Evolutionary conservation across 2,329 filamentous ascomycete genomes (phyloP).

Genomic region (Epichloe bromicola): DNA sequence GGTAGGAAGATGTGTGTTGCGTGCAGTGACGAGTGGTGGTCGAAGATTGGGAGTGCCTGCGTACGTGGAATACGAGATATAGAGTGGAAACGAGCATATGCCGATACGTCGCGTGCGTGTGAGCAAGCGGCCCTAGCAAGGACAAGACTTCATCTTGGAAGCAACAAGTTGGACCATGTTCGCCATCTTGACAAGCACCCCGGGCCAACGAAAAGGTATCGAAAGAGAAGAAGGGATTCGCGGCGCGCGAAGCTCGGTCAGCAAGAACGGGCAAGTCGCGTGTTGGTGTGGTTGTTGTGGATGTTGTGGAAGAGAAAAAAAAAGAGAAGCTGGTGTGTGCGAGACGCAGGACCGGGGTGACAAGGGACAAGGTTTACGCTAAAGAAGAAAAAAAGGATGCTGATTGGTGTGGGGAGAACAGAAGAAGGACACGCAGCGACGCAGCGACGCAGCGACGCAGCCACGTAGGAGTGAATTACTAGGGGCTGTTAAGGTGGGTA

Average conservation of each 20-base stretch:
- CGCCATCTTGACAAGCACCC: conserved; percentile 11
- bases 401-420: no score
- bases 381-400: neutral
- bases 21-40: neutral
- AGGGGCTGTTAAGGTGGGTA: no score
- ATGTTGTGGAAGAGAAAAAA: neutral
- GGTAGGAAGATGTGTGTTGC: neutral
- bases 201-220: neutral
- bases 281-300: conserved; percentile 2
- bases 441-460: no score
- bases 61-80: neutral
- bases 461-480: no score
- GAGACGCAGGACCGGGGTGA: neutral
- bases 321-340: neutral
- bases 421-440: no score
- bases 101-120: conserved; percentile 1
- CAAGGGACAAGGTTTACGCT: neutral
- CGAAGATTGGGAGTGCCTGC: neutral
- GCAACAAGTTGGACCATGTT: conserved; percentile 9
- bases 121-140: conserved; percentile 8
- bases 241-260: conserved; percentile 4
- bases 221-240: neutral
- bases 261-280: conserved; percentile 3
- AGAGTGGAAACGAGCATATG: neutral
- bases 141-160: conserved; percentile 9